A percentile compares a stretch with the other conserved stretches of the same genome.
These are phyloP conservation scores for Xanthoconium stramineum DNA, from an alignment of 768 basidiomycete genomes.

Conservation along the genomic window DNA sequence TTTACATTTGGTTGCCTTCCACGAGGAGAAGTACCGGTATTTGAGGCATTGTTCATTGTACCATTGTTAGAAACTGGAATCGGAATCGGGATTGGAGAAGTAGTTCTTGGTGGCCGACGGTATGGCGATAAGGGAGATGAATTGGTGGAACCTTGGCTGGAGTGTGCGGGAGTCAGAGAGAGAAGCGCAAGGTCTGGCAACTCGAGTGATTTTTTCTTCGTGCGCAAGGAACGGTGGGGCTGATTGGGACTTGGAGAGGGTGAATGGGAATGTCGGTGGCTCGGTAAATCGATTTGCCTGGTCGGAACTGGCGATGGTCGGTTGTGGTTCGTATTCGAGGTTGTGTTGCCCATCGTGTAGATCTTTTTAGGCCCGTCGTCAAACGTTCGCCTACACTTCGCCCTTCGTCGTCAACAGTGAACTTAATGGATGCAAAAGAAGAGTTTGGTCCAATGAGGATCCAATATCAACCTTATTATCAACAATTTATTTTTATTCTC, in stretches of 20 bases:
- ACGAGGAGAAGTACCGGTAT: constrained; percentile 35
- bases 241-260: constrained; percentile 40
- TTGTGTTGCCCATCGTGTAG: constrained; percentile 33
- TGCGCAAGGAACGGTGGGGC: constrained; percentile 59
- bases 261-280: constrained; percentile 29
- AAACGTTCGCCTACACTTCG: constrained; percentile 9
- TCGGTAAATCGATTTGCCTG: constrained; percentile 26
- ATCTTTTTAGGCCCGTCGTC: constrained; percentile 18
- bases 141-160: constrained; percentile 35
- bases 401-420: constrained; percentile 20
- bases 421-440: constrained; percentile 35
- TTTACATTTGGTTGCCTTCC: constrained; percentile 33
- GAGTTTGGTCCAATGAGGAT: constrained; percentile 25
- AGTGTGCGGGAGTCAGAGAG: constrained; percentile 42
- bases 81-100: constrained; percentile 51
- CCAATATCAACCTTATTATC: constrained; percentile 22
- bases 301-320: constrained; percentile 24
- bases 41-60: constrained; percentile 34
- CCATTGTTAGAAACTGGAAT: constrained; percentile 37
- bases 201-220: constrained; percentile 72
- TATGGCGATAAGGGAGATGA: constrained; percentile 40
- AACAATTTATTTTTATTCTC: constrained; percentile 7
- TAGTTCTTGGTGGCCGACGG: constrained; percentile 39
- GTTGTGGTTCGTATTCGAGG: constrained; percentile 30
- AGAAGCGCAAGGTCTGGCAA: constrained; percentile 67